Evolutionary conservation across 768 basidiomycete genomes (phyloP).

Genomic region (Pleurotus cornucopiae): DNA sequence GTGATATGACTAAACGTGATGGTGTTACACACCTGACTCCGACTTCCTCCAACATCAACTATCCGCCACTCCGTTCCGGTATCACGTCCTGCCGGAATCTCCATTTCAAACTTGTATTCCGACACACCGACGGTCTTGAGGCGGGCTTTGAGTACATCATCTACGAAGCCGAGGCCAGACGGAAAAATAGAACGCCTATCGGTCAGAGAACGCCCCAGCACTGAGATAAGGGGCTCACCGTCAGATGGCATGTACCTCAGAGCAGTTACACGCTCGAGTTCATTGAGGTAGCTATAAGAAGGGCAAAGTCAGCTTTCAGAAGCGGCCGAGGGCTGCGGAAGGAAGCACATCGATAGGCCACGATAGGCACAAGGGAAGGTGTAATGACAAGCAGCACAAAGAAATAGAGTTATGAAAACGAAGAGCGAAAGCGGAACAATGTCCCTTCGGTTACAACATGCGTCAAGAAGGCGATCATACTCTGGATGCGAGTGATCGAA

Average conservation of each 20-base stretch:
- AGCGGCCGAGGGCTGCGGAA: background rate
- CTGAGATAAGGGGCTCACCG: conserved; percentile 33
- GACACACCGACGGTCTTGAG: conserved; percentile 77
- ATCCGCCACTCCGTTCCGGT: conserved; percentile 71
- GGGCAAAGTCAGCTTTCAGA: background rate
- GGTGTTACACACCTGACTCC: conserved; percentile 52
- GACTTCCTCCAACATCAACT: conserved; percentile 74
- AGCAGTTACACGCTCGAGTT: conserved; percentile 60
- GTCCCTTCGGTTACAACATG: too few species aligned
- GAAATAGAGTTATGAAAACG: too few species aligned
- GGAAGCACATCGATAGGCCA: background rate
- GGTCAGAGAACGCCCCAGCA: background rate
- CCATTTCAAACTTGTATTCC: conserved; percentile 81
- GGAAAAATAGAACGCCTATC: background rate
- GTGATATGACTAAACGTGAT: background rate
- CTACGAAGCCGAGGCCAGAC: conserved; percentile 26
- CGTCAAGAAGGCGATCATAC: too few species aligned
- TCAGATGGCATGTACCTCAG: conserved; percentile 65
- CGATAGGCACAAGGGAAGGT: too few species aligned
- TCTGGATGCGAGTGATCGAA: too few species aligned
- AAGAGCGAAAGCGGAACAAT: too few species aligned
- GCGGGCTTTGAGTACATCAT: conserved; percentile 74
- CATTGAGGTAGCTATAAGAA: conserved; percentile 59
- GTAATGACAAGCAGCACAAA: too few species aligned
- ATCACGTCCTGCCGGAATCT: conserved; percentile 44